Percentiles rank a stretch among this genome's conserved stretches.
Evolutionary conservation across 2,329 filamentous ascomycete genomes (phyloP).

Genomic region (Penicillium sp.): DNA sequence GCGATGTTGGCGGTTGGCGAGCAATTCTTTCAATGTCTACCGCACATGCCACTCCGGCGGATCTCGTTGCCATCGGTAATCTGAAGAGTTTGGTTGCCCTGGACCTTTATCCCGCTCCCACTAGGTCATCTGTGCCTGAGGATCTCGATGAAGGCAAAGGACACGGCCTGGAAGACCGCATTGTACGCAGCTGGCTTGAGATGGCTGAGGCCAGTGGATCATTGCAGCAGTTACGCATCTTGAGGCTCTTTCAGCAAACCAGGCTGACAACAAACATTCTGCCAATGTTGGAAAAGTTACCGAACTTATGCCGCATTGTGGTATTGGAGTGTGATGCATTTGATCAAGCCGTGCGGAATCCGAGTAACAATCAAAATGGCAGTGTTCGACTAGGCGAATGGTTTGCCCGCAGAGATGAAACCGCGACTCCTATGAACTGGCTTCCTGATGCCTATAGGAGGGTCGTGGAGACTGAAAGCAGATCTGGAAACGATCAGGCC

Average conservation of each 20-base stretch:
- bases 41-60: slow-evolving; percentile 27
- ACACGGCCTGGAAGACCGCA: slow-evolving; percentile 32
- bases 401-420: background rate
- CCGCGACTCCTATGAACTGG: too few species aligned
- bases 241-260: slow-evolving; percentile 34
- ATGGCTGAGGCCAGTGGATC: slow-evolving; percentile 27
- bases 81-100: slow-evolving; percentile 40
- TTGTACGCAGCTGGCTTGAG: slow-evolving; percentile 42
- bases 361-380: background rate
- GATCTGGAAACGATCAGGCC: background rate
- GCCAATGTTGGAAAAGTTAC: slow-evolving; percentile 33
- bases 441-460: too few species aligned
- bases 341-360: slow-evolving; percentile 3
- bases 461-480: background rate
- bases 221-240: slow-evolving; percentile 36
- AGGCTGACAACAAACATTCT: slow-evolving; percentile 31
- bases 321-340: slow-evolving; percentile 31
- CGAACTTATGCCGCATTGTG: slow-evolving; percentile 34
- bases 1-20: slow-evolving; percentile 31
- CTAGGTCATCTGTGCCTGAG: background rate
- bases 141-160: background rate
- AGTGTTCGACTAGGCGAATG: slow-evolving; percentile 1
- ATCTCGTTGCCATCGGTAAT: slow-evolving; percentile 36
- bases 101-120: slow-evolving; percentile 24
- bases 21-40: slow-evolving; percentile 33